These are phyloP conservation scores for Solanum chilense DNA, from an alignment of 257 asterid genomes.

Conservation along the genomic window DNA sequence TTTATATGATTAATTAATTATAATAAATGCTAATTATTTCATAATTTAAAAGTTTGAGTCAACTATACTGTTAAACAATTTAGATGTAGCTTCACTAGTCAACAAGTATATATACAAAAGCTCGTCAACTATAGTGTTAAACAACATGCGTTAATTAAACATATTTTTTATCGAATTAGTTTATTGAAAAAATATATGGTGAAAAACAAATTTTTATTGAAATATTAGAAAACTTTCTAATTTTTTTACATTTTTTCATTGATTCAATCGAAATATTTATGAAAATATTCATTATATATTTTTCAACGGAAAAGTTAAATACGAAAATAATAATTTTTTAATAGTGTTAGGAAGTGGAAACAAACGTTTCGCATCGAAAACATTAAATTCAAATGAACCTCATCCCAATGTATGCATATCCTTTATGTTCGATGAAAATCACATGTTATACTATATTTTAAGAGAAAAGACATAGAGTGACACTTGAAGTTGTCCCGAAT, in stretches of 20 bases:
- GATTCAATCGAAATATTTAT: no score
- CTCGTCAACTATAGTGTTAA: background rate
- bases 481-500: no score
- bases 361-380: background rate
- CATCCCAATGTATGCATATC: background rate
- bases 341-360: background rate
- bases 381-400: background rate
- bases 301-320: no score
- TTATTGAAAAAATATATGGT: no score
- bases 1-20: background rate
- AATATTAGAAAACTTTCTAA: no score
- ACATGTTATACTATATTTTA: no score
- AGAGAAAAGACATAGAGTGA: no score
- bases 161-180: accelerated
- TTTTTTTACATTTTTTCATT: no score
- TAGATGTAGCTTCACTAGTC: background rate
- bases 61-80: background rate
- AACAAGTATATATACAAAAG: no score
- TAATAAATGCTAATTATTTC: background rate
- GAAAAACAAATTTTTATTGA: no score
- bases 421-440: background rate
- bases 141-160: background rate
- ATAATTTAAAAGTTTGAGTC: background rate
- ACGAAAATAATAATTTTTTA: no score
- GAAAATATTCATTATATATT: accelerated